Conservation (phyloP, 2,329 filamentous ascomycete species). For the Ilyonectria destructans region DNA sequence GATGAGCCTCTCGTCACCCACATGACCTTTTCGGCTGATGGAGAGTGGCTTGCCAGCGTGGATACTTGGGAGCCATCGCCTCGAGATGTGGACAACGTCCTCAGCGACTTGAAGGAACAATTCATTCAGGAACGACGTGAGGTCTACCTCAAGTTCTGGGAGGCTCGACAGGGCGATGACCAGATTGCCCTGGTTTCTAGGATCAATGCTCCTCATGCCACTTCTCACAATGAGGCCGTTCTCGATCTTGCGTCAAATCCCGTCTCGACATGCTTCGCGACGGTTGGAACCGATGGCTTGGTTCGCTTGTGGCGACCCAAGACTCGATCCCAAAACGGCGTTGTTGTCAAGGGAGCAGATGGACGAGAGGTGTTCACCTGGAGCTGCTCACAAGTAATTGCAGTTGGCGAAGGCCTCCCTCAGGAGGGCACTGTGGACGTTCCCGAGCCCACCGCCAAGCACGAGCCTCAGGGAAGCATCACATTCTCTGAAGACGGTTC, state of each 20-base stretch:
- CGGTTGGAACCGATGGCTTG: constrained; percentile 84
- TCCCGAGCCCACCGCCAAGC: constrained; percentile 47
- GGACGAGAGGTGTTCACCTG: constrained; percentile 79
- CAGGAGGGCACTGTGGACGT: constrained; percentile 56
- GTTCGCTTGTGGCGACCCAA: constrained; percentile 88
- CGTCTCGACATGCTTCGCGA: constrained; percentile 81
- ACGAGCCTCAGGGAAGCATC: constrained; percentile 73
- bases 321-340: constrained; percentile 77
- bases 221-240: constrained; percentile 70
- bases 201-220: constrained; percentile 86
- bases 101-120: constrained; percentile 57
- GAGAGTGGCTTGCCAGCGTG: constrained; percentile 90
- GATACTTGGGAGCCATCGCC: constrained; percentile 90
- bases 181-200: constrained; percentile 85
- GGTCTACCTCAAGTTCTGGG: constrained; percentile 93
- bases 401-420: constrained; percentile 67
- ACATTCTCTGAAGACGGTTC: constrained; percentile 90
- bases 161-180: constrained; percentile 71
- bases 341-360: constrained; percentile 72
- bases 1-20: constrained; percentile 84
- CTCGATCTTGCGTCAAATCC: constrained; percentile 84
- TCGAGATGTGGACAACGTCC: constrained; percentile 73
- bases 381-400: constrained; percentile 76
- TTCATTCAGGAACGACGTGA: constrained; percentile 74
- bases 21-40: constrained; percentile 84